Percentiles rank a stretch among this genome's conserved stretches.
Evolutionary conservation across 1,284 basidiomycete species (phyloP).

Genomic region (Sanghuangporus weigelae): DNA sequence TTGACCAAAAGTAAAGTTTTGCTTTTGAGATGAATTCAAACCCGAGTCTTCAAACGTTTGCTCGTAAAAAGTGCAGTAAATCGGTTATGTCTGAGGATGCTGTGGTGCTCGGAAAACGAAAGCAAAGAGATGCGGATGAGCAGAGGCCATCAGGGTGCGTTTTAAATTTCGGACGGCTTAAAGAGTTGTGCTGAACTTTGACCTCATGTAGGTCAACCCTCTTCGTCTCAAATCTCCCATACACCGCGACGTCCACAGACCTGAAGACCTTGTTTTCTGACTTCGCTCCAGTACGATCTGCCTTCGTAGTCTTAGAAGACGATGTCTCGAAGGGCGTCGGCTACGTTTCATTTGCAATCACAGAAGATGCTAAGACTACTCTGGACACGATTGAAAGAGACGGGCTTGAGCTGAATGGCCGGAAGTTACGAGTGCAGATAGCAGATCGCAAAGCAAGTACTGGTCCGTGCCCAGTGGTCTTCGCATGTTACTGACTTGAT

Average conservation of each 20-base stretch:
- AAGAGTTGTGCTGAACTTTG: background rate
- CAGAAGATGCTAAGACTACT: conserved; percentile 82
- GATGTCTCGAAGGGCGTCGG: conserved; percentile 94
- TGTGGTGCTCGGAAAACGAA: conserved; percentile 7
- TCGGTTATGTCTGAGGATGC: conserved; percentile 1
- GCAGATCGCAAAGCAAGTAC: conserved; percentile 67
- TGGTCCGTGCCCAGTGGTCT: background rate
- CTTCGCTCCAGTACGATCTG: conserved; percentile 89
- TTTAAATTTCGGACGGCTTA: background rate
- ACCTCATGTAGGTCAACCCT: conserved; percentile 52
- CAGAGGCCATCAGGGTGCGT: background rate
- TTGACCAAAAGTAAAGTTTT: too few relatives aligned
- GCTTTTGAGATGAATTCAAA: too few relatives aligned
- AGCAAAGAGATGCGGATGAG: background rate
- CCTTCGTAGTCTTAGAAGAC: conserved; percentile 87
- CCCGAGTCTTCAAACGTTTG: too few relatives aligned
- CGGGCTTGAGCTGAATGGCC: conserved; percentile 53
- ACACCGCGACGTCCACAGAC: conserved; percentile 86
- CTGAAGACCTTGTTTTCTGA: conserved; percentile 92
- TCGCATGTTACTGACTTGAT: background rate
- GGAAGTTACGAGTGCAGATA: conserved; percentile 74
- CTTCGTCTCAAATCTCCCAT: conserved; percentile 84
- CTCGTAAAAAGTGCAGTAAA: too few relatives aligned
- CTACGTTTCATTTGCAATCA: conserved; percentile 90
- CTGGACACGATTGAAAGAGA: conserved; percentile 55